Base-by-base conservation (phyloP, 2,329 filamentous ascomycete species). In the Aspergillus melleus region DNA sequence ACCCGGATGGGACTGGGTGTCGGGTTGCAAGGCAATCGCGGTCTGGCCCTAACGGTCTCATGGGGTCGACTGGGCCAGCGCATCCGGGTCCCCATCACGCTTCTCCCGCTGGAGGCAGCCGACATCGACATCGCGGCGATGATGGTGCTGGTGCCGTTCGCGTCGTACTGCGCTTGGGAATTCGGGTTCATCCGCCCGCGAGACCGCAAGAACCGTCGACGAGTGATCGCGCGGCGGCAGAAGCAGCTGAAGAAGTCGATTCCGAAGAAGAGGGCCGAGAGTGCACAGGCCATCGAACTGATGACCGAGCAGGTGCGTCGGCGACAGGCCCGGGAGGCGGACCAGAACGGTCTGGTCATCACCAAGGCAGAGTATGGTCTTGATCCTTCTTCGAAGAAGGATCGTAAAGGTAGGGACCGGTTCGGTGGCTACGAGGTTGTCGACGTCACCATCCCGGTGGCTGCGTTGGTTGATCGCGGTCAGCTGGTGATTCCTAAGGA, bases 391-490 rank as follows among this genome's bases (percentile, higher is more conserved):
- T 64, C 69, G 32, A 65, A 62, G 22, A 71, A 68, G 60, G 71
- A 69, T 49, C 57, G 58, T 9, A 66, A 66, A 30, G 57, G 54
- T 26, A 30, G 26, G 19, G 12, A 22, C 12, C 66, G 63, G 14
- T 63, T 60, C 19, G 63, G 57, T 9, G 70, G 73, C 29, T 60
- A 66, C 20, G 68, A 72, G 29, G 60, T 72, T 3, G 70, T 72
- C 14, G 76, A 80, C 66, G 78, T 79, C 30, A 79, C 77, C 2
- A 72, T 79, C 32, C 75, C 78, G 5, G 72, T 79, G n/a, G 78
- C 77, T 56, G 75, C 75, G n/a, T 66, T 78, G 55, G 78, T 80
- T 12, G 75, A 79, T 50, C 72, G 71, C 36, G 69, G 75, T 22
- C 78, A 80, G 62, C 65, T 80, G 54, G 66, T 72, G 44, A 74